phyloP scores from a whole-genome alignment of 768 basidiomycete species.

The Auriscalpium microsporum region DNA sequence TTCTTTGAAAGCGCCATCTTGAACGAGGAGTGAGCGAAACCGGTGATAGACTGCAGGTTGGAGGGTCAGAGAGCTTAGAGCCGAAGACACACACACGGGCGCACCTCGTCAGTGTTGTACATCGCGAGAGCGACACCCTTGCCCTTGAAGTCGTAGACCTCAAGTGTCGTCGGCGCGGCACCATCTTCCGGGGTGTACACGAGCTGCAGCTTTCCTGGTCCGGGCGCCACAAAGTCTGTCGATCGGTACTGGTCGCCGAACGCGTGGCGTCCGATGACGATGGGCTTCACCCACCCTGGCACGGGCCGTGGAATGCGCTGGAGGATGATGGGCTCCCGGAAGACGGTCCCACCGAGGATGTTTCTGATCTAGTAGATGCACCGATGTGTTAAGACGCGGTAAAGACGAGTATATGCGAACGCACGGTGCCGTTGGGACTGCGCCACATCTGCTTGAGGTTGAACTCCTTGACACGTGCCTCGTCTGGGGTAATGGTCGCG shows the following conservation, averaged over 20 bases:
- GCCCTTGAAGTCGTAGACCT: constrained; percentile 93
- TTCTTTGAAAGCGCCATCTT: constrained; percentile 87
- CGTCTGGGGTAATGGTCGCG: constrained; percentile 98
- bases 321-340: constrained; percentile 96
- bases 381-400: neutral
- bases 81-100: constrained; percentile 7
- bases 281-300: constrained; percentile 96
- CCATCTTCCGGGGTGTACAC: constrained; percentile 82
- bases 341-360: constrained; percentile 96
- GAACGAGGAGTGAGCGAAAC: constrained; percentile 96
- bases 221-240: constrained; percentile 87
- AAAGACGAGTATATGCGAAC: constrained; percentile 19
- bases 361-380: constrained; percentile 68
- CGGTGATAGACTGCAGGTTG: constrained; percentile 65
- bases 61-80: neutral
- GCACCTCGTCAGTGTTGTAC: constrained; percentile 96
- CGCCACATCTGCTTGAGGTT: constrained; percentile 99
- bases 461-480: constrained; percentile 93
- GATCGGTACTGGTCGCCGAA: constrained; percentile 97
- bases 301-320: constrained; percentile 84
- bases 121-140: constrained; percentile 91
- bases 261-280: constrained; percentile 93
- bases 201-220: constrained; percentile 89
- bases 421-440: constrained; percentile 89
- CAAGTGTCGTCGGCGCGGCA: constrained; percentile 50